These are phyloP conservation scores for Pseudozyma flocculosa DNA, from an alignment of 1,284 basidiomycete species.

Conservation along the genomic window DNA sequence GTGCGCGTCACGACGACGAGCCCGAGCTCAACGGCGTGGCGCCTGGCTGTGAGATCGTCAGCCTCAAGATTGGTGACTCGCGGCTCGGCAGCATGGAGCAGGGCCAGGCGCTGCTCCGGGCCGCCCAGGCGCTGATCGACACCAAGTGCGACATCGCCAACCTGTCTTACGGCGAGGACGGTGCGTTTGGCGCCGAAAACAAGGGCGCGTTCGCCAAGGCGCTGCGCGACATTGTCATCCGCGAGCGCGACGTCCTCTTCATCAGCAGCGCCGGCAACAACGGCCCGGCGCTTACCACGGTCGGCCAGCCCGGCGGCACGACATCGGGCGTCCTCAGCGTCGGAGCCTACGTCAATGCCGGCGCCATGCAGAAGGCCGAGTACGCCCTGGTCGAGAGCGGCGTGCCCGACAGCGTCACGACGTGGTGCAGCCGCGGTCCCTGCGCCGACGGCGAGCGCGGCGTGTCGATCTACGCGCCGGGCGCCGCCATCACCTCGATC, in stretches of 20 bases:
- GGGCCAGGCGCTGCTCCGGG: slow-evolving; percentile 58
- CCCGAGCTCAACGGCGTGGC: slow-evolving; percentile 56
- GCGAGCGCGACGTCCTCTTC: slow-evolving; percentile 52
- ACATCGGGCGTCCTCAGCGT: slow-evolving; percentile 56
- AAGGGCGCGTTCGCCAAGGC: slow-evolving; percentile 54
- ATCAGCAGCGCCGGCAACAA: slow-evolving; percentile 56
- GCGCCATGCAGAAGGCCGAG: slow-evolving; percentile 58
- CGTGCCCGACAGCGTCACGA: slow-evolving; percentile 54
- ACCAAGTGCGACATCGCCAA: slow-evolving; percentile 57
- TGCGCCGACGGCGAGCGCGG: slow-evolving; percentile 53
- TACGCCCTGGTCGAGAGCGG: slow-evolving; percentile 57
- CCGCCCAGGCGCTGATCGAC: slow-evolving; percentile 57
- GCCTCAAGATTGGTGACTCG: slow-evolving; percentile 50
- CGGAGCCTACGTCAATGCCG: slow-evolving; percentile 57
- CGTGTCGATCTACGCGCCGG: slow-evolving; percentile 57
- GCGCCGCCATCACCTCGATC: slow-evolving; percentile 58
- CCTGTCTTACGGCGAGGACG: slow-evolving; percentile 58
- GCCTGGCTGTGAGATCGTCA: slow-evolving; percentile 57
- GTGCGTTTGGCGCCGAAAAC: slow-evolving; percentile 54
- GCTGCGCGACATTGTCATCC: slow-evolving; percentile 50
- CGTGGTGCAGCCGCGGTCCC: slow-evolving; percentile 59
- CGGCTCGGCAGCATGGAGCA: slow-evolving; percentile 56
- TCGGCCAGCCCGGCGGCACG: slow-evolving; percentile 57
- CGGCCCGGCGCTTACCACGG: slow-evolving; percentile 57
- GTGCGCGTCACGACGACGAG: slow-evolving; percentile 47